These are phyloP conservation scores for Inga oerstediana DNA, from an alignment of 306 rosid species.

Conservation along the genomic window DNA sequence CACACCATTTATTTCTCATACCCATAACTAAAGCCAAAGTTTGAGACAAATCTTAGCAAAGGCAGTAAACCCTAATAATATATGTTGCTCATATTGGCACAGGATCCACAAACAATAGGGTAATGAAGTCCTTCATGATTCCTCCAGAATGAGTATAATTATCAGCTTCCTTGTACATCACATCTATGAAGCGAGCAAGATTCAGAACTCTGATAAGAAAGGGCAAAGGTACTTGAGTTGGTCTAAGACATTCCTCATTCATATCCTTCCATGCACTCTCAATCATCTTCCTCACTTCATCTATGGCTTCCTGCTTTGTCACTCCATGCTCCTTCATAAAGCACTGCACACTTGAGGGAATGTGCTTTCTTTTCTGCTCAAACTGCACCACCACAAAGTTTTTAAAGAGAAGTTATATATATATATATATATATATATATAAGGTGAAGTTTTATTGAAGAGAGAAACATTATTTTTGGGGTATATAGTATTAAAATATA, in stretches of 20 bases:
- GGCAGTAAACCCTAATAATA: neutral
- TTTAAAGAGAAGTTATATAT: neutral
- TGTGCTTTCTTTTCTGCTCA: conserved; percentile 16
- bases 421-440: neutral
- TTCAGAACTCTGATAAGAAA: neutral
- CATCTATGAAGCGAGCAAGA: neutral
- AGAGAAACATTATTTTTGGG: no score
- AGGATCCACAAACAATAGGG: neutral
- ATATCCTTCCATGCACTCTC: conserved; percentile 6
- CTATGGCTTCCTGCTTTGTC: conserved; percentile 4
- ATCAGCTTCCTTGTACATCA: conserved; percentile 13
- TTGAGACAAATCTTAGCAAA: neutral
- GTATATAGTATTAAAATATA: no score
- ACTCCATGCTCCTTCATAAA: conserved; percentile 24
- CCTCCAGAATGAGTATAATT: conserved; percentile 4
- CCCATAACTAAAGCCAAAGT: neutral
- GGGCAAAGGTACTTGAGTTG: neutral
- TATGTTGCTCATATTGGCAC: neutral
- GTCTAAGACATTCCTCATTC: neutral
- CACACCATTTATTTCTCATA: neutral
- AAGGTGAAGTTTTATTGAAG: neutral
- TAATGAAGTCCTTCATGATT: neutral
- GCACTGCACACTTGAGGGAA: conserved; percentile 15
- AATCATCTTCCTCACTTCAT: neutral
- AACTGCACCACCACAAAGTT: neutral